Percentiles rank a stretch among this genome's conserved stretches.
These are phyloP conservation scores for Acanthamoeba castellanii DNA, from an alignment of 208 protist genomes.

Conservation along the genomic window DNA sequence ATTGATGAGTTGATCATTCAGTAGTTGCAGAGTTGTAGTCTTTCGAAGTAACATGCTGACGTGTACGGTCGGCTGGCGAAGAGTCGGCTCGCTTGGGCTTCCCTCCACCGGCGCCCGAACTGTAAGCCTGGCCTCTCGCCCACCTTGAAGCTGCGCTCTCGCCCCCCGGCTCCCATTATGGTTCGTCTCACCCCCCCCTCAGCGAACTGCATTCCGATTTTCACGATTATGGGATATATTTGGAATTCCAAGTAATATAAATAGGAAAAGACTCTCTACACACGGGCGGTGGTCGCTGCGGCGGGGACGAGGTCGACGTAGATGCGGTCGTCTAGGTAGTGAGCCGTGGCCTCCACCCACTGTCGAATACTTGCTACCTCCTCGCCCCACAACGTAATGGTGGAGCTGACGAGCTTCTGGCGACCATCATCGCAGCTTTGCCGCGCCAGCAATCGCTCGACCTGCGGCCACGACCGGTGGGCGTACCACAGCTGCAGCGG, in stretches of 20 bases:
- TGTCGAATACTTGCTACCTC: neutral
- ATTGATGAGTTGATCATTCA: neutral
- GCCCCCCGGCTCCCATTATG: neutral
- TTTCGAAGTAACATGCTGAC: conserved; percentile 57
- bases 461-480: conserved; percentile 6
- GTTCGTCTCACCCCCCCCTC: neutral
- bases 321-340: neutral
- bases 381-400: conserved; percentile 30
- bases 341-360: conserved; percentile 7
- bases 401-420: neutral
- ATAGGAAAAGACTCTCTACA: neutral
- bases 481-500: conserved; percentile 37
- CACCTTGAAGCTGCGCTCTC: neutral
- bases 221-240: neutral
- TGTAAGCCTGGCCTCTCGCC: neutral
- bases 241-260: neutral
- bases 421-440: neutral
- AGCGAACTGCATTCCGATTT: too few species aligned
- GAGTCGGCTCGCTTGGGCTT: neutral
- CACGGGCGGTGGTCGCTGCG: neutral
- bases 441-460: conserved; percentile 36
- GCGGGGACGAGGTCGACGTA: conserved; percentile 17
- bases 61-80: neutral
- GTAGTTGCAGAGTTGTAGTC: neutral
- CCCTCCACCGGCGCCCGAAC: neutral